Evolutionary conservation across 2,329 filamentous ascomycete species (phyloP).

Genomic region (Colletotrichum simmondsii): DNA sequence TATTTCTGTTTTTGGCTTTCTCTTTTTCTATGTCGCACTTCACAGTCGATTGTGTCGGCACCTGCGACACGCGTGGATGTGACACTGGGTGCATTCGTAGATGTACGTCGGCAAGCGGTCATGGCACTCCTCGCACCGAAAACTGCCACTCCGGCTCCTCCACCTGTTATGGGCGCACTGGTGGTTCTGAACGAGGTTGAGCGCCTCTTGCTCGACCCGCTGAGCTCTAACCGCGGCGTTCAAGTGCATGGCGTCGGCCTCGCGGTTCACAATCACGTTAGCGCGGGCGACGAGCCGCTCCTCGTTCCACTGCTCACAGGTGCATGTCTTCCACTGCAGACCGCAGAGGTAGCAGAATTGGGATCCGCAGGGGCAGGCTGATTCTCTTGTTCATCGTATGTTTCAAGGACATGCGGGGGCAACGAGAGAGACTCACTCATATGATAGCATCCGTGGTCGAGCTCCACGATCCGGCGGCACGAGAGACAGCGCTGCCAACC

Average conservation of each 20-base stretch:
- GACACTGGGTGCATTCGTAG: constrained; percentile 58
- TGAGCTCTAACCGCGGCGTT: background rate
- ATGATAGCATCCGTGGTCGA: constrained; percentile 63
- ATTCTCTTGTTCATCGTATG: too few species aligned
- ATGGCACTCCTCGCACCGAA: constrained; percentile 56
- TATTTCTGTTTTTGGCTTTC: too few species aligned
- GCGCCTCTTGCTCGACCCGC: constrained; percentile 37
- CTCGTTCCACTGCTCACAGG: constrained; percentile 52
- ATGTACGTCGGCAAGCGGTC: constrained; percentile 53
- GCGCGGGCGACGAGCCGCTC: constrained; percentile 44
- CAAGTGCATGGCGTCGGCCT: background rate
- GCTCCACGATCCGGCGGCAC: constrained; percentile 60
- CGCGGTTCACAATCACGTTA: constrained; percentile 43
- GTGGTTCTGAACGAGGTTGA: constrained; percentile 48
- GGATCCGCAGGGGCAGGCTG: constrained; percentile 56
- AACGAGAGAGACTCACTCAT: constrained; percentile 71
- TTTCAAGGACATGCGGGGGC: too few species aligned
- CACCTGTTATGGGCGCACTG: constrained; percentile 52
- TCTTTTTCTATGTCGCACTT: too few species aligned
- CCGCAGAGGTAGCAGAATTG: constrained; percentile 65
- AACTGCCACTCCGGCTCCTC: constrained; percentile 44
- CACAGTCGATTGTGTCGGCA: constrained; percentile 58
- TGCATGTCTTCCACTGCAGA: constrained; percentile 50
- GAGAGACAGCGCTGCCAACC: constrained; percentile 63
- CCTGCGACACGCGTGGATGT: constrained; percentile 55